These are phyloP conservation scores for Penicillium sclerotigenum DNA, from an alignment of 2,329 filamentous ascomycete species.

Conservation along the genomic window DNA sequence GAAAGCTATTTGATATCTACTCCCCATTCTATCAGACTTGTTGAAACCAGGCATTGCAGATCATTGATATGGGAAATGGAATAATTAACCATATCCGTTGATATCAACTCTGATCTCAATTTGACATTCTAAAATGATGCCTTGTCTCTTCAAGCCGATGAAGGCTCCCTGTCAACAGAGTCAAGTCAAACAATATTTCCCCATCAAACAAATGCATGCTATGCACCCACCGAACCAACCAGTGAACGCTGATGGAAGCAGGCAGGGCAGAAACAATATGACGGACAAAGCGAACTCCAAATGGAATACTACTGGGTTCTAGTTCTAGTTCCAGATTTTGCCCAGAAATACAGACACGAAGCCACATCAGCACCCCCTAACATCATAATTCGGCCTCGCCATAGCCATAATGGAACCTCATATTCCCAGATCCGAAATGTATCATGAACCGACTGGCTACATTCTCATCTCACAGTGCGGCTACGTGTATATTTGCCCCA, in stretches of 20 bases:
- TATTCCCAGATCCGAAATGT: neutral
- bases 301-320: neutral
- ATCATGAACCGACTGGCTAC: neutral
- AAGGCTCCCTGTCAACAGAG: neutral
- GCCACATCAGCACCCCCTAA: neutral
- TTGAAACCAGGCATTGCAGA: neutral
- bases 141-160: neutral
- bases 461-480: neutral
- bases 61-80: neutral
- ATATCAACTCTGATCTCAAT: neutral
- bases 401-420: neutral
- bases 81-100: neutral
- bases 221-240: neutral
- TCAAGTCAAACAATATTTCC: neutral
- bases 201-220: neutral
- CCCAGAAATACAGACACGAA: neutral
- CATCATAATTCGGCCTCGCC: neutral
- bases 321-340: neutral
- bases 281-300: neutral
- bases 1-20: neutral
- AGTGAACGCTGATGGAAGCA: neutral
- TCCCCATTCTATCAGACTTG: neutral
- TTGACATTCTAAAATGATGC: neutral
- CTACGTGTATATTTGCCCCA: neutral
- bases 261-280: neutral